phyloP scores from a whole-genome alignment of 2,329 filamentous ascomycete genomes.

The Coniochaeta hoffmannii region DNA sequence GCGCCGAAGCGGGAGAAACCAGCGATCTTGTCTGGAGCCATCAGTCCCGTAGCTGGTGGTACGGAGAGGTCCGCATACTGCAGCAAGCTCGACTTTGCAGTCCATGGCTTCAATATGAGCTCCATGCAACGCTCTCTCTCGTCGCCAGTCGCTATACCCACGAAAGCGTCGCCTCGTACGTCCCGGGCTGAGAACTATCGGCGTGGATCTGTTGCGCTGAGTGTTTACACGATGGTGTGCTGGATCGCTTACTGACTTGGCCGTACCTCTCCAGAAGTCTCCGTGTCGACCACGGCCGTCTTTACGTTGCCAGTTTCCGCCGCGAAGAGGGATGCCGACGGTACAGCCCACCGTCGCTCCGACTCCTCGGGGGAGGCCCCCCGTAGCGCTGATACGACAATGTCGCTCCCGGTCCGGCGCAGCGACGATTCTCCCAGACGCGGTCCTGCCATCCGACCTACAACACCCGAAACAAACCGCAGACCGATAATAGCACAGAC shows the following conservation, averaged over 20 bases:
- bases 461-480: constrained; percentile 30
- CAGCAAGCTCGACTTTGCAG: constrained; percentile 1
- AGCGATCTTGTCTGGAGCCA: background rate
- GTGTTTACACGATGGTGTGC: background rate
- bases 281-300: constrained; percentile 38
- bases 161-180: constrained; percentile 51
- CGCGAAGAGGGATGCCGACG: constrained; percentile 42
- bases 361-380: constrained; percentile 50
- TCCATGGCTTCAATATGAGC: constrained; percentile 48
- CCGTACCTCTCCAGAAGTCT: constrained; percentile 14
- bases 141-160: constrained; percentile 51
- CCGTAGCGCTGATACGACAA: constrained; percentile 36
- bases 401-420: constrained; percentile 33
- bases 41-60: background rate
- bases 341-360: constrained; percentile 40
- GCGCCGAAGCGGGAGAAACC: too few species aligned
- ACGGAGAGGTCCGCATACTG: background rate
- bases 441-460: constrained; percentile 27
- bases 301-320: constrained; percentile 50
- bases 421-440: constrained; percentile 35
- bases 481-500: constrained; percentile 44
- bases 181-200: constrained; percentile 19
- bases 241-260: constrained; percentile 6
- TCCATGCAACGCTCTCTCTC: constrained; percentile 57
- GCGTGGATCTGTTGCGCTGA: background rate